Conservation (phyloP, 148 eudicot species). For the Vaccinium macrocarpon region DNA sequence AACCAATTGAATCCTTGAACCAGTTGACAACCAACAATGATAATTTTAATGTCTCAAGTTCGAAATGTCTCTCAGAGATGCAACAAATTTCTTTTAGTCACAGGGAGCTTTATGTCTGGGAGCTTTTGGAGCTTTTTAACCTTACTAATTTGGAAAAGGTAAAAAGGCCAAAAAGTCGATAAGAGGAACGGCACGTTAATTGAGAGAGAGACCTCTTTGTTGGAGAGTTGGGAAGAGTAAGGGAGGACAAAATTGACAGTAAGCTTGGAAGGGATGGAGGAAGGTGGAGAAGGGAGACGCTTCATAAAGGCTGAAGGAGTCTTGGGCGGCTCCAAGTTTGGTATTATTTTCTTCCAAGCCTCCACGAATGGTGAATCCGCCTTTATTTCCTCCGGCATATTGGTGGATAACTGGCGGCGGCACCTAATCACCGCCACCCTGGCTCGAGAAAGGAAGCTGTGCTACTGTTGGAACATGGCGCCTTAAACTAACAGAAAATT, state of each 20-base stretch:
- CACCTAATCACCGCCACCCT: slow-evolving; percentile 8
- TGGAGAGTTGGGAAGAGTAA: slow-evolving; percentile 34
- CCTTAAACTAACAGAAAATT: neutral
- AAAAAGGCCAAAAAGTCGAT: too few relatives aligned
- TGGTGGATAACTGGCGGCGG: slow-evolving; percentile 41
- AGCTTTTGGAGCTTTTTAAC: too few relatives aligned
- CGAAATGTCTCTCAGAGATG: too few relatives aligned
- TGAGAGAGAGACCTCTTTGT: slow-evolving; percentile 34
- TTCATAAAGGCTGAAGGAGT: slow-evolving; percentile 41
- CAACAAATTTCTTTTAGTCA: too few relatives aligned
- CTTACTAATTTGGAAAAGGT: too few relatives aligned
- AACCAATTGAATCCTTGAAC: neutral
- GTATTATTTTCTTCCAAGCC: slow-evolving; percentile 54
- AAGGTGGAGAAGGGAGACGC: slow-evolving; percentile 36
- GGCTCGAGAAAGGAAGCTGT: slow-evolving; percentile 23
- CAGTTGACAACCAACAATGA: neutral
- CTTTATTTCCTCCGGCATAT: slow-evolving; percentile 19
- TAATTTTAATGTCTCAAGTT: too few relatives aligned
- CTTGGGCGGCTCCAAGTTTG: slow-evolving; percentile 53
- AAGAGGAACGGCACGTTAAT: too few relatives aligned
- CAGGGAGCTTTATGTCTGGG: too few relatives aligned
- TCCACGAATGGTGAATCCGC: slow-evolving; percentile 32
- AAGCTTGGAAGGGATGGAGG: slow-evolving; percentile 55
- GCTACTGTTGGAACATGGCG: slow-evolving; percentile 41
- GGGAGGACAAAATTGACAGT: slow-evolving; percentile 53